Conservation (phyloP, 2,329 filamentous ascomycete species). For the Fusarium aywerte region DNA sequence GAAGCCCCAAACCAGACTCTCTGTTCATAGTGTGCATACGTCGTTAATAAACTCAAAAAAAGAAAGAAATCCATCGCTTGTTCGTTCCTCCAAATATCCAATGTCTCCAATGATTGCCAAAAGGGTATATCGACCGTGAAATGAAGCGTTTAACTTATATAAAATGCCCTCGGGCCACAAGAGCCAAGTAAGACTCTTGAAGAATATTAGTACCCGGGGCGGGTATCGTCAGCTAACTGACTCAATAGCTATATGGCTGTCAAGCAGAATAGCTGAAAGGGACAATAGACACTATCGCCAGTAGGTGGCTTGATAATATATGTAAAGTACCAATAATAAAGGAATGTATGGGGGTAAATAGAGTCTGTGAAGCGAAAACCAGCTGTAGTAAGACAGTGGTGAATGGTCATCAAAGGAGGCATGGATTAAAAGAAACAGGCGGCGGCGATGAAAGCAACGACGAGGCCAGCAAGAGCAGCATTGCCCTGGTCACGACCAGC, state of each 20-base stretch:
- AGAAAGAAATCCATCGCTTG: constrained; percentile 41
- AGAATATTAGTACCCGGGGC: constrained; percentile 33
- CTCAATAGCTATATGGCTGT: constrained; percentile 3
- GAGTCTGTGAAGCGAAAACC: constrained; percentile 41
- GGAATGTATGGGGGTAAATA: constrained; percentile 36
- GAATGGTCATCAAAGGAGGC: constrained; percentile 18
- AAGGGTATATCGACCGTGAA: constrained; percentile 50
- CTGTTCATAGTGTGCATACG: constrained; percentile 44
- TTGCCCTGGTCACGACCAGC: constrained; percentile 60
- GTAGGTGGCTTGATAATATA: constrained; percentile 45
- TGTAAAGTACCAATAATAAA: constrained; percentile 43
- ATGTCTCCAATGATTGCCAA: constrained; percentile 41
- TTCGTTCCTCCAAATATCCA: constrained; percentile 40
- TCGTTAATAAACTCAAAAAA: constrained; percentile 46
- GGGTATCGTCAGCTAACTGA: constrained; percentile 29
- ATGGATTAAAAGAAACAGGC: constrained; percentile 58
- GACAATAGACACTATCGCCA: constrained; percentile 52
- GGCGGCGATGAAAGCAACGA: constrained; percentile 66
- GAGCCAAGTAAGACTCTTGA: constrained; percentile 18
- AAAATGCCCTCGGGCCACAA: constrained; percentile 42
- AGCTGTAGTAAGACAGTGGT: constrained; percentile 32
- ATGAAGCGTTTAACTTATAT: constrained; percentile 45
- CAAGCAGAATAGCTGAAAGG: constrained; percentile 23
- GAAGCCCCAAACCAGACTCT: constrained; percentile 23
- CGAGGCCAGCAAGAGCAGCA: constrained; percentile 63